Conservation (phyloP, 139 green algal species). For the Chlorella sp. region DNA sequence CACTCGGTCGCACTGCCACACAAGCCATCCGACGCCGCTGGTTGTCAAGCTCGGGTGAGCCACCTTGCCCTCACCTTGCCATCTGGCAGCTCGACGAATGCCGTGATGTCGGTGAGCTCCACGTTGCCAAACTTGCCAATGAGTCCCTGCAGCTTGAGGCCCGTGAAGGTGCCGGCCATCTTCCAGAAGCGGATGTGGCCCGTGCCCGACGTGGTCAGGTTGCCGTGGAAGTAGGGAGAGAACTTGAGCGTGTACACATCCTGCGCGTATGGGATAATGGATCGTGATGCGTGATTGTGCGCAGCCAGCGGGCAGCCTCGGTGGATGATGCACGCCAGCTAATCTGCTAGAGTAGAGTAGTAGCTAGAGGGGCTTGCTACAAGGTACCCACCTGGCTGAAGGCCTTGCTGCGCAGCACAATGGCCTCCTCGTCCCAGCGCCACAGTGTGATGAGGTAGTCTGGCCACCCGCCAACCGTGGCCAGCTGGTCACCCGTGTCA, state of each 20-base stretch:
- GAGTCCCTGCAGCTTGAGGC: constrained; percentile 74
- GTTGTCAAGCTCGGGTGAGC: no score
- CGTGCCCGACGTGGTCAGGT: constrained; percentile 50
- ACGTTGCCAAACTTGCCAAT: constrained; percentile 76
- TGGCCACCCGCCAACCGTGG: constrained; percentile 61
- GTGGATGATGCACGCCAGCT: no score
- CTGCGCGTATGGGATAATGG: constrained; percentile 4
- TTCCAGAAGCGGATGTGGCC: constrained; percentile 88
- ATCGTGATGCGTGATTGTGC: no score
- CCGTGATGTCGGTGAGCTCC: constrained; percentile 66
- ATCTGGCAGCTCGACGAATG: constrained; percentile 71
- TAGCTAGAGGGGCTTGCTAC: no score
- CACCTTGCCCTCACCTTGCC: constrained; percentile 53
- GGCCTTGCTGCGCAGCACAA: constrained; percentile 70
- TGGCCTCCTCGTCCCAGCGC: constrained; percentile 59
- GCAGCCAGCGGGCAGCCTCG: no score
- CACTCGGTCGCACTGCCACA: no score
- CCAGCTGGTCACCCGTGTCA: constrained; percentile 52
- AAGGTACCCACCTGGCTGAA: constrained; percentile 63
- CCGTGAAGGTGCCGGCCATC: constrained; percentile 80
- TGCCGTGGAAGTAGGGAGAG: constrained; percentile 54
- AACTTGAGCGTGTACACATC: constrained; percentile 65
- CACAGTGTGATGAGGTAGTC: constrained; percentile 83
- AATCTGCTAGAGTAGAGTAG: no score
- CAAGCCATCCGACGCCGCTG: no score